Evolutionary conservation across 2,329 filamentous ascomycete species (phyloP), one percentile per base, ranked within the genome.

Genomic region (Colletotrichum abscissum): DNA sequence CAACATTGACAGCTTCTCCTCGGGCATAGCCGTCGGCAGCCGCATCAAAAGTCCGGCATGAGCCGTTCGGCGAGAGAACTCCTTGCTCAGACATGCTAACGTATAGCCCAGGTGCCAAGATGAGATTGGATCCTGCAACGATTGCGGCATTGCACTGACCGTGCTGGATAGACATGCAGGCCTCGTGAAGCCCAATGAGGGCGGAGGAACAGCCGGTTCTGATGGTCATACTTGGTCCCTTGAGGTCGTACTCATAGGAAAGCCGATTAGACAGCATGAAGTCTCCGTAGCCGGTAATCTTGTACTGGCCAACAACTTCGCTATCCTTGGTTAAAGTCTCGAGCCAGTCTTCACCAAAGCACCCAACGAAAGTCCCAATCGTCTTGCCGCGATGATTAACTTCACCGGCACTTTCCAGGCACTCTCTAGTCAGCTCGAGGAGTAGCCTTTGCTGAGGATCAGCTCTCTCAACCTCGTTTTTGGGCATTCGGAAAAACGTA

Each of bases 1-100:
- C 60, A 5, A 80, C 78, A 0, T 76, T 82, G 7, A 84, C 76
- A 3, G 84, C 87, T 71, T 89, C 87, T 1, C 84, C 86, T 11
- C 86, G 80, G 0, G 79, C 84, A 66, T 88, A 89, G 0, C 87
- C 88, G 63, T 86, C 78, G 1, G 85, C 87, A 6, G 76, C 73
- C 8, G 79, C 77, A 54, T 86, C 84, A 60, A 84, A 86, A 12
- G 78, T 80, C 35, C 78, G 74, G 68, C 77, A 79, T 0, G 67
- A 75, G 7, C 78, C 77, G 16, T 73, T 74, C 2, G 80, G 76
- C 1, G 77, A 78, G 2, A 82, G 76, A 0, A 80, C 74, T 9
- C 78, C 77, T 49, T 78, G 63, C 22, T 77, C 76, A 5, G 76
- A 52, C 76, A 80, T 75, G 30, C 56, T 60, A 14, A 69, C 57